Conservation (phyloP, 2,329 filamentous ascomycete species). For the Cryoendolithus antarcticus region DNA sequence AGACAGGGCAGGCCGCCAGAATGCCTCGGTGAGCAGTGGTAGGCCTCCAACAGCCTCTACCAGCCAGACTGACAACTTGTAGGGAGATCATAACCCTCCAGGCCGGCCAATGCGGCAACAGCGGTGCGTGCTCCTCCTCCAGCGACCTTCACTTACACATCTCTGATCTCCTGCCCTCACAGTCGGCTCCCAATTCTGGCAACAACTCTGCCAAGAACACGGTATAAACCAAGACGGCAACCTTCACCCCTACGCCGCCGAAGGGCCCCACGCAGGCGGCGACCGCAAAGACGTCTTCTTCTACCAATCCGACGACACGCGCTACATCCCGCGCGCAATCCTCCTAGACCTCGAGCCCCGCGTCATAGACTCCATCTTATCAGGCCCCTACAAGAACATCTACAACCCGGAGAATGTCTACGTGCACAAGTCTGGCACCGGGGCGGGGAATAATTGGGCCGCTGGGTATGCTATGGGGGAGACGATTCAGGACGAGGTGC, state of each 20-base stretch:
- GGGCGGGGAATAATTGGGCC: slow-evolving; percentile 97
- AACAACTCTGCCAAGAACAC: slow-evolving; percentile 94
- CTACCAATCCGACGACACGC: slow-evolving; percentile 95
- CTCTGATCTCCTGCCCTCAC: slow-evolving; percentile 8
- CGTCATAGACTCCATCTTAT: slow-evolving; percentile 86
- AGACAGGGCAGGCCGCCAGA: not conserved
- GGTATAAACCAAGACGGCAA: slow-evolving; percentile 97
- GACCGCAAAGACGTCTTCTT: slow-evolving; percentile 99
- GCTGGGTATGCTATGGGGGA: slow-evolving; percentile 91
- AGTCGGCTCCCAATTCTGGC: slow-evolving; percentile 98
- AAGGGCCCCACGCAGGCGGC: slow-evolving; percentile 50
- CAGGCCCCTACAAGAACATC: slow-evolving; percentile 90
- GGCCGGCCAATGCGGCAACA: slow-evolving; percentile 98
- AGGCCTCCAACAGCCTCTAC: not conserved
- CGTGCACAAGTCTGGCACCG: slow-evolving; percentile 82
- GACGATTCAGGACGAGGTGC: slow-evolving; percentile 84
- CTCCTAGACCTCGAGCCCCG: slow-evolving; percentile 89
- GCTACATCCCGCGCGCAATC: slow-evolving; percentile 94
- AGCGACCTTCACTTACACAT: slow-evolving; percentile 2
- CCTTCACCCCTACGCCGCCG: slow-evolving; percentile 92
- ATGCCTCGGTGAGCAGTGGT: slow-evolving; percentile 7
- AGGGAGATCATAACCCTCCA: slow-evolving; percentile 99
- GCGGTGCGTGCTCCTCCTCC: slow-evolving; percentile 55
- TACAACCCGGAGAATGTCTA: slow-evolving; percentile 99
- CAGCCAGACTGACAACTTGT: slow-evolving; percentile 7